Percentiles rank a stretch among this genome's conserved stretches.
Evolutionary conservation across 2,329 filamentous ascomycete species (phyloP).

Genomic region (Cordyceps javanica): DNA sequence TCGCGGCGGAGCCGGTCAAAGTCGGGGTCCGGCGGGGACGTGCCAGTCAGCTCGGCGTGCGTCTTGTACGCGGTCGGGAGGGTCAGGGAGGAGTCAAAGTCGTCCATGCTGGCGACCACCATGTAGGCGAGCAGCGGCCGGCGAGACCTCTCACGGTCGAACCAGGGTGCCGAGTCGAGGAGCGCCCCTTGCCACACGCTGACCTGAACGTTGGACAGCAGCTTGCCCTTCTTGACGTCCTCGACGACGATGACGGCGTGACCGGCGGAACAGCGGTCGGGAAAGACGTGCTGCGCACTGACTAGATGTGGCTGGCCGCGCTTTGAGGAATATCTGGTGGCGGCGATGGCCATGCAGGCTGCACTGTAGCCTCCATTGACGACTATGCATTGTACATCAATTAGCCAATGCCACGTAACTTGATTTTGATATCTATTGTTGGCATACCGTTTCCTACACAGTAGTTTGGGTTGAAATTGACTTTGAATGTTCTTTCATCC

Average conservation of each 20-base stretch:
- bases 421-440: not conserved
- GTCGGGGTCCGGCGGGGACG: conserved; percentile 16
- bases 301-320: conserved; percentile 27
- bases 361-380: conserved; percentile 37
- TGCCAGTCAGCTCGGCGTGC: conserved; percentile 13
- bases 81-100: conserved; percentile 23
- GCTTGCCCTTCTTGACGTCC: conserved; percentile 30
- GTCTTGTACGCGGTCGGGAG: conserved; percentile 23
- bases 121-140: conserved; percentile 27
- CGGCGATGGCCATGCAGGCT: conserved; percentile 28
- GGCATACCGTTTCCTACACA: conserved; percentile 22
- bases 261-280: conserved; percentile 27
- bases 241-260: conserved; percentile 28
- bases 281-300: conserved; percentile 30
- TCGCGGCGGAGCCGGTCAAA: conserved; percentile 13
- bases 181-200: conserved; percentile 31
- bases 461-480: conserved; percentile 17
- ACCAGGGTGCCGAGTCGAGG: conserved; percentile 23
- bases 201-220: conserved; percentile 30
- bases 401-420: not conserved
- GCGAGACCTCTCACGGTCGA: conserved; percentile 21
- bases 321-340: conserved; percentile 17
- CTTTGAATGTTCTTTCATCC: conserved; percentile 21
- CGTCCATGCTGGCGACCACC: conserved; percentile 23
- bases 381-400: conserved; percentile 19